Evolutionary conservation across 1,139 yeast species (phyloP), one percentile per base, ranked within the genome.

Genomic region (Magnusiomyces fungicola): DNA sequence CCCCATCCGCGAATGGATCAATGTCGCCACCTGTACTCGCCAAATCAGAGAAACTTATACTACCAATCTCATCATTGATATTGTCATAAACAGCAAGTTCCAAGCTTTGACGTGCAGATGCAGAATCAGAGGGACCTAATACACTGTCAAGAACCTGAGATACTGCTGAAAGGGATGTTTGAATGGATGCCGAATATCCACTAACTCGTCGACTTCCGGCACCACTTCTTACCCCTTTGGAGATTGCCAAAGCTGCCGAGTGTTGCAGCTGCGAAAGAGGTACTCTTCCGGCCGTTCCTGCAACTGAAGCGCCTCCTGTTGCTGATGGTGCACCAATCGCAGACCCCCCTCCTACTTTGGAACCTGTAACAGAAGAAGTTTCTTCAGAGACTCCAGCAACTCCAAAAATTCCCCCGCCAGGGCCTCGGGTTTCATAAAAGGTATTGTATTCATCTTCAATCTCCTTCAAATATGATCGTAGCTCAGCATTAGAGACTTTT

Each of bases 371-470:
- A 12, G 36, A 32, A 7, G 36, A 32, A 12, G 18, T 14, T 5
- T 5, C 16, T 9, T 14, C 16, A n/a, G n/a, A n/a, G n/a, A n/a
- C n/a, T n/a, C n/a, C n/a, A n/a, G n/a, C n/a, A 9, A 32, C 36
- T 9, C 36, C 36, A 9, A 18, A 32, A 14, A 32, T 32, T 32
- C n/a, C n/a, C 6, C 36, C 36, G 36, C n/a, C 16, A 5, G 36
- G 10, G 9, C 36, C 36, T 32, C 65, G 65, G 24, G 66, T 59
- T 34, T 61, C 63, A 36, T 64, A 63, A 55, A 81, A 84, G 27
- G 69, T 68, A 30, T 72, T 75, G 61, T 78, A 86, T 45, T 83
- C 89, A 0, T 69, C 67, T 14, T 71, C 71, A 1, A 81, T 66
- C 3, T 71, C 70, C 16, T 62, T 63, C 12, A 80, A 63, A 54